These are phyloP conservation scores for Pelargonium australe DNA, from an alignment of 441 rosid genomes.

Conservation along the genomic window DNA sequence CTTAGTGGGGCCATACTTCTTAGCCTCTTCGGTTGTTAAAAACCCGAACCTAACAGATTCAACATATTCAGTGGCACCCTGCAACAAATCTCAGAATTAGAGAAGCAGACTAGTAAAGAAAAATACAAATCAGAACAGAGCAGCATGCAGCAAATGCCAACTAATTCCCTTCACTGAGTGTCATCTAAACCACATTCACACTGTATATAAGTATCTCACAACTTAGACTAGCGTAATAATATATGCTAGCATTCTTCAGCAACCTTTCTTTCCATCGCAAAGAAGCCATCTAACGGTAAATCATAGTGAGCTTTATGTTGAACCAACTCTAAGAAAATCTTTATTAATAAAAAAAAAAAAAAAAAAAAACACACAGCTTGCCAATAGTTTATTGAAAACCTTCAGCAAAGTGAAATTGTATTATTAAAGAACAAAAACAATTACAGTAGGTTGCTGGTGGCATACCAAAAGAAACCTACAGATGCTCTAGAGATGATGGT, in stretches of 20 bases:
- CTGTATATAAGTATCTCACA: not conserved
- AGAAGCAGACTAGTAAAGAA: not conserved
- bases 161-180: not conserved
- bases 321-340: too few species aligned
- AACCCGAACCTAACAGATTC: constrained; percentile 24
- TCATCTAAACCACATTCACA: not conserved
- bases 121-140: not conserved
- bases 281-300: not conserved
- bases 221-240: too few species aligned
- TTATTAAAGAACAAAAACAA: too few species aligned
- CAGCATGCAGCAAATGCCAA: not conserved
- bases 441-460: not conserved
- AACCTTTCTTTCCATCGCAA: not conserved
- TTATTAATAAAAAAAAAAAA: too few species aligned
- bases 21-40: constrained; percentile 20
- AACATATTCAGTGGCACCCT: constrained; percentile 20
- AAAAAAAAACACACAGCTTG: too few species aligned
- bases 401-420: too few species aligned
- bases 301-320: too few species aligned
- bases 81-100: constrained; percentile 12
- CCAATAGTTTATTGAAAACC: too few species aligned
- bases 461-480: not conserved
- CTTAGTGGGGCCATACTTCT: constrained; percentile 22
- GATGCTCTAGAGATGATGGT: not conserved
- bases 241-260: not conserved